Evolutionary conservation across 2,329 filamentous ascomycete genomes (phyloP), one percentile per base, ranked within the genome.

Genomic region (Trichoderma oligosporum): DNA sequence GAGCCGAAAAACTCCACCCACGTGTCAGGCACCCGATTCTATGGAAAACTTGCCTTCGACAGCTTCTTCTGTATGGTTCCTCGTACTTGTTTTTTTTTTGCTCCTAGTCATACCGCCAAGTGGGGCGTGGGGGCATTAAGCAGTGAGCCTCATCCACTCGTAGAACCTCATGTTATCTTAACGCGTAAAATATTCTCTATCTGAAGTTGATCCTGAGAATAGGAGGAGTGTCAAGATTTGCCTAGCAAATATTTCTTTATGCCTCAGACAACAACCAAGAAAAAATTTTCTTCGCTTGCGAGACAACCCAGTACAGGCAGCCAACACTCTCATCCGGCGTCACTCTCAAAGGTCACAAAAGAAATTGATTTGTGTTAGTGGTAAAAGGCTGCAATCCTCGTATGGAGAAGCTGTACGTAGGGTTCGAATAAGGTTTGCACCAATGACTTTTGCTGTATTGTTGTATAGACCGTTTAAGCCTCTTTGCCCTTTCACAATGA

Each of bases 261-360:
- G 63, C 62, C 62, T 64, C 60, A 63, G 63, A 64, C 63, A 62
- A 58, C 63, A 51, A 60, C 46, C 38, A 31, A 24, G 47, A 22
- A 44, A 51, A 59, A 60, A 39, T 58, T 61, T 60, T 58, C 44
- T 24, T 39, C 48, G 24, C 38, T 31, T 35, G 14, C 12, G 33
- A 12, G 52, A 18, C 16, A 18, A 36, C 22, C 31, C 29, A 14
- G 18, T 14, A 31, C 45, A 29, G 22, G 24, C 14, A 25, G 41
- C 18, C 51, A 31, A 35, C 41, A 46, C 4, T 41, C 51, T 2
- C 31, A 25, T 16, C 29, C 25, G 12, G 5, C 16, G 6, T 54
- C 27, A 24, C 20, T 42, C 20, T 31, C 25, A 53, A n/a, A n/a
- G 18, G 8, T 53, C 49, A 35, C 44, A 18, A 44, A n/a, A 20